Evolutionary conservation across 2,329 filamentous ascomycete genomes (phyloP), one percentile per base, ranked within the genome.

Genomic region (Penicillium sp.): DNA sequence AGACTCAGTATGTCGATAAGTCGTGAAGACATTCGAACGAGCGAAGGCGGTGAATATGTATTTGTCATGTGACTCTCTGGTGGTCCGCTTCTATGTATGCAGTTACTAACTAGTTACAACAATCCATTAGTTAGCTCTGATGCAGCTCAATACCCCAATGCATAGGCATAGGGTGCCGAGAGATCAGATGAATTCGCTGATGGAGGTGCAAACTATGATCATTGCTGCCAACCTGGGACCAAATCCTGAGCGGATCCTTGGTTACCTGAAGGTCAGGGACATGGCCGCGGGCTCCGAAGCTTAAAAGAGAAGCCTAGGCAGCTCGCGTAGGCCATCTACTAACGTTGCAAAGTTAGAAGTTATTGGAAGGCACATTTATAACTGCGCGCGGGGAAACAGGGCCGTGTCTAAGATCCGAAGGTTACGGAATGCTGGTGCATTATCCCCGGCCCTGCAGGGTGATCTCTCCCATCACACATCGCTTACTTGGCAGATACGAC

Each of bases 401-500:
- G 13, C 10, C 31, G 16, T 47, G 36, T 40, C 45, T 46, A 49
- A 36, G 40, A 38, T 47, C 46, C 26, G 16, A 22, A 40, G 48
- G 42, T 24, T 26, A 40, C 36, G 42, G 53, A 34, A 34, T 34
- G 37, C 40, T 20, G 31, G 16, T 44, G 13, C 16, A 50, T 46
- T 49, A 51, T 43, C 53, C 37, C 18, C 26, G 29, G n/a, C 31
- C 38, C 14, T 34, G 16, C 16, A 3, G 3, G 31, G 14, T 34
- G 24, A 40, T 42, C 40, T 47, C 31, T 31, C 26, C 24, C 44
- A 50, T 51, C 50, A 50, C 47, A 45, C 46, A 49, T 58, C 46
- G 52, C 45, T 50, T 49, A 56, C 18, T 20, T 20, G 37, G 27
- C 11, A 14, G 39, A 47, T 56, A 42, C 47, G 28, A 52, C 56